phyloP scores from a whole-genome alignment of 768 basidiomycete genomes.

The Termitomyces sp. region DNA sequence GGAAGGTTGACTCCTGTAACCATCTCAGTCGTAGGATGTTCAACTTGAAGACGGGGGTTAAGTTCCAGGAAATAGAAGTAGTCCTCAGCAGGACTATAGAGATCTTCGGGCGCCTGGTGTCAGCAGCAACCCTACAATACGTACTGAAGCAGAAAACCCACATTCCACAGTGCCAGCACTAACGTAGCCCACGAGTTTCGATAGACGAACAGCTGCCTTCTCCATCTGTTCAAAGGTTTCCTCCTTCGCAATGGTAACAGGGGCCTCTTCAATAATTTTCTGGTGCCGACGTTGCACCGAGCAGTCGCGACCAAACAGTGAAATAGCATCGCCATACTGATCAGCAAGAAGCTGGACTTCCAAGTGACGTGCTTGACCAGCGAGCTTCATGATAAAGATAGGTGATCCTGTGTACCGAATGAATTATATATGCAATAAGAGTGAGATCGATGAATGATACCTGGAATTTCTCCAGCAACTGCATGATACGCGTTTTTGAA shows the following conservation, averaged over 20 bases:
- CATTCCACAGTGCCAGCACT: conserved; percentile 99
- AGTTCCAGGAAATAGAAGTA: conserved; percentile 97
- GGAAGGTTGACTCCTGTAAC: conserved; percentile 98
- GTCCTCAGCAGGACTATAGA: conserved; percentile 93
- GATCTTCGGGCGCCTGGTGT: conserved; percentile 49
- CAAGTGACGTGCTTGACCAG: conserved; percentile 94
- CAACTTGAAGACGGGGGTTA: conserved; percentile 98
- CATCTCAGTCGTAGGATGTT: conserved; percentile 99
- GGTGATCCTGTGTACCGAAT: conserved; percentile 69
- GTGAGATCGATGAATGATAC: conserved; percentile 38
- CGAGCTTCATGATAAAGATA: conserved; percentile 99
- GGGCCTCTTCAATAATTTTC: conserved; percentile 99
- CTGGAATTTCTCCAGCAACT: conserved; percentile 94
- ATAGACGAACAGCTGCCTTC: conserved; percentile 97
- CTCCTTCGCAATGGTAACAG: conserved; percentile 93
- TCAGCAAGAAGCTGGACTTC: conserved; percentile 98
- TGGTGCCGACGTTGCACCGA: conserved; percentile 99
- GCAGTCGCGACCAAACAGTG: conserved; percentile 97
- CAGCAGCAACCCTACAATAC: conserved; percentile 7
- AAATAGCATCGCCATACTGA: conserved; percentile 99
- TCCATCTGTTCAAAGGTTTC: conserved; percentile 97
- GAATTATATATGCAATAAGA: conserved; percentile 12
- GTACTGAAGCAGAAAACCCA: conserved; percentile 34
- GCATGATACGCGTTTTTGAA: conserved; percentile 96
- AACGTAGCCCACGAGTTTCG: conserved; percentile 98